Evolutionary conservation across 75 land plant genomes (phyloP), one percentile per base, ranked within the genome.

Genomic region (Gnetum montanum): DNA sequence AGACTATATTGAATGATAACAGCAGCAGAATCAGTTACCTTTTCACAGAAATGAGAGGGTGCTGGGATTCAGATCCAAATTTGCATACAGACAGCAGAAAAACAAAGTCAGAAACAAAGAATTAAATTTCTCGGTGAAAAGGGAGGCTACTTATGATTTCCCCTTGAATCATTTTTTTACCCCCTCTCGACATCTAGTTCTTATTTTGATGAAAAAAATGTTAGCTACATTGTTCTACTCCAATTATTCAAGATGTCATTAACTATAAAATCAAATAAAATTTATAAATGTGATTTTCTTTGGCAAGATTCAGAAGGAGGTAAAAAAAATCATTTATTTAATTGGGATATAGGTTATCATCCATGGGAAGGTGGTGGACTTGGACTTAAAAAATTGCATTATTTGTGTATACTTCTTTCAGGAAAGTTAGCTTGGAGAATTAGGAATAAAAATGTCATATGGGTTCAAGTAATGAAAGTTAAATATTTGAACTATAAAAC

Each of bases 31-130:
- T 10, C 34, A 6, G 37, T 15, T 31, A 52, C 55, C 55, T 52
- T 52, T 52, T 52, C 55, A 20, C 55, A 52, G 34, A 6, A 52
- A 52, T 52, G 55, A 52, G 55, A 52, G 22, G 55, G 55, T 3
- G 36, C 55, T 52, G 55, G 20, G 7, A 30, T 31, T 10, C 4
- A 6, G 54, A 22, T 19, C 54, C 54, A 52, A 15, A 41, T 52
- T 30, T 33, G 36, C 15, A 33, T 2, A 33, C 27, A 52, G 26
- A 10, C 35, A 31, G 18, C 30, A 31, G 33, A 16, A 31, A 31
- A 7, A 52, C 5, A 31, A n/a, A 35, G 36, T 33, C 36, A 52
- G 54, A 52, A 31, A 26, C 29, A 20, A 49, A 49, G 6, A 7
- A 28, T 12, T 49, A 10, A 31, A 52, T 20, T 52, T 19, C 18